Evolutionary conservation across 2,329 filamentous ascomycete genomes (phyloP), one percentile per base, ranked within the genome.

Genomic region (Ambrosiella beaveri): DNA sequence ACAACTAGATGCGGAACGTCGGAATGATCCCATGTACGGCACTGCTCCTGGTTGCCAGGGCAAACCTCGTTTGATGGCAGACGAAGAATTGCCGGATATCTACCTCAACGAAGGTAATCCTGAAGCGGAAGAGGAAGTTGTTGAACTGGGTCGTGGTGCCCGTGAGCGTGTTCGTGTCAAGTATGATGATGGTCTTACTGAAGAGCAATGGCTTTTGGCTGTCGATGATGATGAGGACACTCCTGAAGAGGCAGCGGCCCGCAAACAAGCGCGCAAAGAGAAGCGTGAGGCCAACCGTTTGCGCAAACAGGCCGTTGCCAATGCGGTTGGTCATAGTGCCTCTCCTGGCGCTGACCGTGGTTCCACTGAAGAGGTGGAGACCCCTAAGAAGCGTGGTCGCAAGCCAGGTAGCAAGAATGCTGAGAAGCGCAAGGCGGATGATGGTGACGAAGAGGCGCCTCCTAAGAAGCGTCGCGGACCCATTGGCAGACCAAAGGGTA

Each of bases 161-260:
- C 86, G 93, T 73, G 93, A 98, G 72, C 84, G 94, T 61, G 96
- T 89, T 64, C 84, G 88, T 66, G 90, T 96, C 65, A 86, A 86
- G 69, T 98, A 98, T 65, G 93, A 98, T 65, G 93, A 98, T 66
- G 93, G 94, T 56, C 81, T 98, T 37, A 97, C 93, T 0, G 94
- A 98, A 72, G 93, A 98, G 73, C 94, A 98, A 70, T 98, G 93
- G 93, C 79, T 97, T 56, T 91, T 95, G 75, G 93, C 93, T 57
- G 91, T 98, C 38, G 93, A 98, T 68, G 91, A 95, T 61, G 90
- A 96, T 55, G 93, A 98, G 1, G 93, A 98, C 67, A 84, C 82
- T 0, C 89, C 95, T 37, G 93, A 97, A 68, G 90, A 88, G 57
- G 93, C 93, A 1, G 90, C 94, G 41, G 86, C 87, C 40, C 83